These are phyloP conservation scores for Kingdonia uniflora DNA, from an alignment of 164 flowering plant species.

Conservation along the genomic window DNA sequence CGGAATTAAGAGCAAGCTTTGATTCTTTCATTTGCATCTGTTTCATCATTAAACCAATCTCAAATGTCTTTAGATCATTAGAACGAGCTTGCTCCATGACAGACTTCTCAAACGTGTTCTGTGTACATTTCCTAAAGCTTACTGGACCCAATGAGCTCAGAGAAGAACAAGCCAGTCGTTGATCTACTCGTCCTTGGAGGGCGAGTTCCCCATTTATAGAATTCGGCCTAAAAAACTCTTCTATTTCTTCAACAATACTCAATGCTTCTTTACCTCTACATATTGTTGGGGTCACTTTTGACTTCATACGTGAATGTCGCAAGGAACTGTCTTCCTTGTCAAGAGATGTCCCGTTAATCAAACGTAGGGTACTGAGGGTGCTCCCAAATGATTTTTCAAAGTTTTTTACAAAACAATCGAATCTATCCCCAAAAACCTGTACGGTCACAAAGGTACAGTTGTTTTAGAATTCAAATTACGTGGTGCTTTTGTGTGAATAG, in stretches of 20 bases:
- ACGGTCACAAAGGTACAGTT: slow-evolving; percentile 8
- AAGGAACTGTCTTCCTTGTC: slow-evolving; percentile 7
- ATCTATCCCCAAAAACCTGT: slow-evolving; percentile 78
- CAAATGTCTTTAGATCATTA: slow-evolving; percentile 66
- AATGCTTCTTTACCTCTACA: neutral
- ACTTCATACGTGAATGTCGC: slow-evolving; percentile 3
- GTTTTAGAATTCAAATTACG: slow-evolving; percentile 6
- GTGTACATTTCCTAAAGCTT: slow-evolving; percentile 19
- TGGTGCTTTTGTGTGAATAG: neutral
- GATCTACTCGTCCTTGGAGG: slow-evolving; percentile 21
- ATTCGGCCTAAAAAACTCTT: too few relatives aligned
- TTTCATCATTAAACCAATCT: slow-evolving; percentile 56
- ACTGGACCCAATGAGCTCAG: slow-evolving; percentile 14
- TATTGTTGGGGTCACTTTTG: slow-evolving; percentile 7
- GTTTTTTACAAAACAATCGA: slow-evolving; percentile 49
- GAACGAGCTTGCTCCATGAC: slow-evolving; percentile 69
- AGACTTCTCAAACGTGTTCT: slow-evolving; percentile 59
- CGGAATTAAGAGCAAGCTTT: slow-evolving; percentile 41
- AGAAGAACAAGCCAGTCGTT: slow-evolving; percentile 25
- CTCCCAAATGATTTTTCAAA: slow-evolving; percentile 77
- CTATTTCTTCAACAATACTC: slow-evolving; percentile 13
- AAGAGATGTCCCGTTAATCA: slow-evolving; percentile 31
- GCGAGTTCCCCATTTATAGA: slow-evolving; percentile 12
- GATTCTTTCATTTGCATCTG: slow-evolving; percentile 55
- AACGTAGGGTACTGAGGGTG: slow-evolving; percentile 65